Evolutionary conservation across 2,329 filamentous ascomycete genomes (phyloP), one percentile per base, ranked within the genome.

Genomic region (Trichoderma simmonsii): DNA sequence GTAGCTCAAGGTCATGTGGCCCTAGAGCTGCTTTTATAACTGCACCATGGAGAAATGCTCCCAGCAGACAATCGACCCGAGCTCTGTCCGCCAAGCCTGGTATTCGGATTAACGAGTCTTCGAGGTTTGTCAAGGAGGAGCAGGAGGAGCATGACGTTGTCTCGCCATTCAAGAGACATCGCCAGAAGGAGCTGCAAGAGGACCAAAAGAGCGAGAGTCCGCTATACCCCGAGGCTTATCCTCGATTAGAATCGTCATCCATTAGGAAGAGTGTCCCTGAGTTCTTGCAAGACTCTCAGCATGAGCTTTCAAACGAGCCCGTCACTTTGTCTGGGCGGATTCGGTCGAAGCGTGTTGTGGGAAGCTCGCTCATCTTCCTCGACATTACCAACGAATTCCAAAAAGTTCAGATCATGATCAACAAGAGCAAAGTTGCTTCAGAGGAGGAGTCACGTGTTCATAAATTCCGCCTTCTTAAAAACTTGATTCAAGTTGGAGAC

Each of bases 281-380:
- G 30, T 83, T 83, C 59, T 71, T 81, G 28, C 76, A 80, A 61
- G 75, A 76, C 11, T 80, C 81, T 48, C 71, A 76, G 30, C 71
- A 78, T 60, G 72, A 73, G 51, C 65, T 75, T 36, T 73, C 76
- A 67, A 74, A 75, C 54, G 79, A 79, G 56, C 74, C 77, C 57
- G 77, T 83, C 63, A 79, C 75, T 24, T 72, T 83, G 36, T 78
- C 77, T 67, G 93, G 94, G 81, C 93, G 94, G 79, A 86, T 97
- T 74, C 86, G 87, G 77, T 90, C 90, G 61, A 88, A 92, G 78
- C 92, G 93, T 74, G 85, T 88, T 62, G 87, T 90, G 70, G 91
- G 95, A 75, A 91, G 89, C 76, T 93, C 92, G 82, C 89, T 99
- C 76, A 85, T 94, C 74, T 99, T 99, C 81, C 81, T 98, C 75